Base-by-base conservation (phyloP, 75 land plant genomes). In the Adiantum capillusveneris region DNA sequence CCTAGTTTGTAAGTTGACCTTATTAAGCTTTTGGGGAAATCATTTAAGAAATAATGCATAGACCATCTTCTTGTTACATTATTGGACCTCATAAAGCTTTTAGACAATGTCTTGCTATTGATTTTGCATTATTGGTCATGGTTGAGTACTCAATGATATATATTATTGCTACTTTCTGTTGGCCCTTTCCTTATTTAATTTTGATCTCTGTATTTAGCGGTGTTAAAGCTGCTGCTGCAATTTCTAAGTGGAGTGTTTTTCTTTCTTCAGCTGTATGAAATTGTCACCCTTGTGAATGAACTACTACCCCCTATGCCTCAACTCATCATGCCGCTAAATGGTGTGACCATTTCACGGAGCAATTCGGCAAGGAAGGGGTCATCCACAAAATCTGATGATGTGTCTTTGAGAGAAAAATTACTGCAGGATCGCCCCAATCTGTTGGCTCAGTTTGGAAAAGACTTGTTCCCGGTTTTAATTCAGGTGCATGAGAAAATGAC, bases 241-340 rank as follows among this genome's bases (percentile, higher is more conserved):
- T 46, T 17, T 55, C 31, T 55, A 24, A 55, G 14, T 46, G 5
- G 12, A 6, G 6, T 31, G 3, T 34, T 34, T 34, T 34, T 3
- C 9, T 3, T 9, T 9, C 37, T 42, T 17, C 74, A 94, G 98
- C 75, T 88, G 53, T 83, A 69, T 72, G 98, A 88, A 68, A 83
- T 94, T 62, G 87, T 94, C 48, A 88, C 75, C 39, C 72, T 94
- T 31, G 94, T 85, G 63, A 86, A 94, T 75, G 98, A 88, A 77
- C 87, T 94, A 44, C 83, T 94, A 17, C 98, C 95, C 20, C 81
- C 90, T 19, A 46, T 88, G 34, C 95, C 95, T 12, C 81, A 79
- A 83, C 83, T 26, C 13, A 5, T 27, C 5, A 27, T 11, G 1
- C 59, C 57, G 0, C 37, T 41, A 39, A 63, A 44, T 63, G 60